These are phyloP conservation scores for Suillus clintonianus DNA, from an alignment of 768 basidiomycete species.

Conservation along the genomic window DNA sequence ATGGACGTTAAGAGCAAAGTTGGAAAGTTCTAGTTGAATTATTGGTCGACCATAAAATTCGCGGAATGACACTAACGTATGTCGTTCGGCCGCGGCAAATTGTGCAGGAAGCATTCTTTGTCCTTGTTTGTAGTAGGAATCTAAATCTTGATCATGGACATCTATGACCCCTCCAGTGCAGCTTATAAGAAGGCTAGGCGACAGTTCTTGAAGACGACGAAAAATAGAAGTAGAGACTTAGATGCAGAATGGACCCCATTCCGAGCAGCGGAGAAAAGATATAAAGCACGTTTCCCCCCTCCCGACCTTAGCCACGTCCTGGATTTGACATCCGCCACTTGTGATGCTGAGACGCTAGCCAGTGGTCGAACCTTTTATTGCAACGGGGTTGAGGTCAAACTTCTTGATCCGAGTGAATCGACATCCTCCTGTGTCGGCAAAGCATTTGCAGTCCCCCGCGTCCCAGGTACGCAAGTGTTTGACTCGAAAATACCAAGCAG, in stretches of 20 bases:
- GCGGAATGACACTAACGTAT: neutral
- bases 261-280: conserved; percentile 76
- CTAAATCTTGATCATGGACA: conserved; percentile 10
- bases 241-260: conserved; percentile 74
- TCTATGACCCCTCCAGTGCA: conserved; percentile 47
- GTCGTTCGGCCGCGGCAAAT: conserved; percentile 10
- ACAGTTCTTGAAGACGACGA: conserved; percentile 61
- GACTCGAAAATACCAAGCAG: neutral
- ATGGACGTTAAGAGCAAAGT: conserved; percentile 35
- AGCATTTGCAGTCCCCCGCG: conserved; percentile 41
- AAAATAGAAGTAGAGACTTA: conserved; percentile 44
- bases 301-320: conserved; percentile 71
- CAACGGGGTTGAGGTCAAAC: conserved; percentile 31
- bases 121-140: conserved; percentile 25
- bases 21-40: neutral
- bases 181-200: conserved; percentile 63
- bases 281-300: conserved; percentile 77
- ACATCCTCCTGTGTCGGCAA: neutral
- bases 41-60: conserved; percentile 13
- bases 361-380: conserved; percentile 52
- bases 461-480: conserved; percentile 16
- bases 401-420: neutral
- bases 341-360: conserved; percentile 42
- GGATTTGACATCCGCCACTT: conserved; percentile 54
- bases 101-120: conserved; percentile 16